Evolutionary conservation across 495 filamentous ascomycete species (phyloP), one percentile per base, ranked within the genome.

Genomic region (Gamarada debralockiae): DNA sequence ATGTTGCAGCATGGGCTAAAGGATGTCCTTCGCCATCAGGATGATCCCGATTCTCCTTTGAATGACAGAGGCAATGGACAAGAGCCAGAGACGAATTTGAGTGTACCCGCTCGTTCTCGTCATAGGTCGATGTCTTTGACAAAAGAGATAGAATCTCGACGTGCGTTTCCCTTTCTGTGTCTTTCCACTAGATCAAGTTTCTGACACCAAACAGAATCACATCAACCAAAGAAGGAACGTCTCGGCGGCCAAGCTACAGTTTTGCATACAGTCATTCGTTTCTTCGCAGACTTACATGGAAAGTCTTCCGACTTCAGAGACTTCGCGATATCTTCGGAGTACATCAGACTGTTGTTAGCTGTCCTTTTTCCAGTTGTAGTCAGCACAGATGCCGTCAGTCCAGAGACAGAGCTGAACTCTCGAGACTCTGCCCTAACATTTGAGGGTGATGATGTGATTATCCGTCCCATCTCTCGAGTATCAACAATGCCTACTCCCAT

Each of bases 1-100:
- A 95, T 98, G 91, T 69, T 97, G n/a, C 86, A 89, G 57, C 81
- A 82, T 52, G 92, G 89, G 2, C 61, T 95, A 21, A 83, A 83
- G 44, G 76, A 82, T 48, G 74, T 89, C 24, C 72, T 87, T 38
- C 81, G 74, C 43, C 70, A 84, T 52, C 79, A 80, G 55, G 73
- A 79, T 52, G 79, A 83, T 55, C 73, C 75, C 4, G 72, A 79
- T 47, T 81, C 78, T 1, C 79, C 79, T 2, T 60, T 58, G 2
- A 50, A 31, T 24, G 57, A 58, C 3, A 40, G 37, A 25, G 43
- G 46, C 22, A 47, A 44, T 41, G 46, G 45, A 7, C 39, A 56
- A 36, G 36, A 31, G 24, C 34, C 24, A 27, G 36, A 40, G 27
- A 23, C 43, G 18, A 46, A 6, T 23, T 41, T 63, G 24, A 48